Evolutionary conservation across 192 early-diverging fungal species (phyloP), one percentile per base, ranked within the genome.

Genomic region (Rhizoclosmatium globosum): DNA sequence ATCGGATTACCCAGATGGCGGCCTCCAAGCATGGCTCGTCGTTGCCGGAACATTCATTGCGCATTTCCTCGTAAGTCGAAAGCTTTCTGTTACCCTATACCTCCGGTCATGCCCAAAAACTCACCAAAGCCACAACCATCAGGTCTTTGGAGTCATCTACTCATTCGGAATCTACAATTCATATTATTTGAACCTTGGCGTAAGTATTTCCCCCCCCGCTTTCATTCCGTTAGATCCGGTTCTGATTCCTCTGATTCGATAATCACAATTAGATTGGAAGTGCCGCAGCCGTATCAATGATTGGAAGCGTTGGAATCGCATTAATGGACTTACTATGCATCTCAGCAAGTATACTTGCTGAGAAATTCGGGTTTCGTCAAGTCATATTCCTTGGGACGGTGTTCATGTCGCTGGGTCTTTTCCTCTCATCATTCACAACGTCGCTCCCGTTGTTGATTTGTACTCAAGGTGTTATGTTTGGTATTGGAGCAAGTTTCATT

Each of bases 401-500:
- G 58, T 56, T 88, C 15, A 50, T 91, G 47, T 85, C 87, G 2
- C n/a, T 74, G 7, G 72, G 72, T 0, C 59, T 74, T 39, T 42
- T 74, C 13, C 17, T 62, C 6, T 21, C 72, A 3, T 57, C 48
- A 0, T 74, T 74, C 44, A 74, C 72, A 4, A 74, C 59, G 4
- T 61, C 72, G n/a, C 61, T 45, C 31, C 58, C 72, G 1, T 43
- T 44, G 3, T 53, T 74, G 42, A 59, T 46, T 67, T 21, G 48
- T 46, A 45, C 71, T 21, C 81, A 73, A 79, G 92, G 92, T 4
- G 68, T 95, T 3, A 61, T 96, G 76, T 91, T 92, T 81, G 95
- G 95, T 2, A 74, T 93, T 38, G 94, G 93, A 6, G 83, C 86
- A 17, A 87, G 88, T 4, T 83, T 96, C 48, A 67, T 92, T 17